Base-by-base conservation (phyloP, 768 basidiomycete species). In the Kwoniella mangroviensis region DNA sequence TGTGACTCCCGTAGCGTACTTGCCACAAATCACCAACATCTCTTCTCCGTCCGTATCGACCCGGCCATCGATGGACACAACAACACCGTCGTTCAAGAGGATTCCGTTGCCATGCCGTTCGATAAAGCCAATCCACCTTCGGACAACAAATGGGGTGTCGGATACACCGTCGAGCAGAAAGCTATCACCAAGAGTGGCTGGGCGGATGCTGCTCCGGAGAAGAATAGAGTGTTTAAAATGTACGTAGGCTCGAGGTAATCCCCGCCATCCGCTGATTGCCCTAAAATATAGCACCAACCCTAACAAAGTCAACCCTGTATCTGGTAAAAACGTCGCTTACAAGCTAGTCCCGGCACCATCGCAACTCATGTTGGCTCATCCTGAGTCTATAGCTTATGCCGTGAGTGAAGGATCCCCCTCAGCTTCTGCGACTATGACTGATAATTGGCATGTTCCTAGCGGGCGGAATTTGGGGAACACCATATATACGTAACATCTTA, bases 261-360 rank as follows among this genome's bases (percentile, higher is more conserved):
- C 34, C 34, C 41, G 13, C 40, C 15, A n/a, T 62, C 9, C 22
- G 9, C 28, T 51, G 40, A 19, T 59, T 1, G 17, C 13, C 21
- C 69, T 72, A 59, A n/a, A 13, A 24, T 28, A 10, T 40, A 73
- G 65, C 41, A 64, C 73, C 67, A 82, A 80, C 64, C 76, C 75
- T 19, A 70, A 69, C 41, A 69, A 68, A n/a, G 63, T 74, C 70
- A 79, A 80, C 66, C 68, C 70, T 7, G 28, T 78, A 54, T 73
- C 74, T n/a, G 63, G 64, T 19, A 73, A 67, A 53, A 75, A 75
- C 7, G 65, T 79, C 42, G 73, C 67, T 3, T 82, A 80, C 74
- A 82, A 82, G 70, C 69, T 82, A 34, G 72, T 75, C 28, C 75
- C 77, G 0, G 53, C 60, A 4, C 77, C 81, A 0, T 76, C 75